Conservation (phyloP, 345 rosid genomes). For the Boechera divaricarpa region DNA sequence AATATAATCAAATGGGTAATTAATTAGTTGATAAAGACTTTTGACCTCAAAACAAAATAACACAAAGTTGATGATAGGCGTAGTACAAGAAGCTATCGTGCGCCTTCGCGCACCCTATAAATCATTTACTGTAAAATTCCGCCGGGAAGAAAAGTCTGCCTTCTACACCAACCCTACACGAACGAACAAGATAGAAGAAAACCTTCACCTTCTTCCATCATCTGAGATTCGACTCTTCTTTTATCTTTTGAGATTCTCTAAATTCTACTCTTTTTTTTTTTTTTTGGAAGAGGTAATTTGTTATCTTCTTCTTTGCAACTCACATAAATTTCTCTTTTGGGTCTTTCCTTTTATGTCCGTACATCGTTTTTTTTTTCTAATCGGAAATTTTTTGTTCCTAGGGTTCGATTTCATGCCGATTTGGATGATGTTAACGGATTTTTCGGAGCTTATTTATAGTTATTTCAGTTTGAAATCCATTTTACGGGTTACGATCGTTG, state of each 20-base stretch:
- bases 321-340: background rate
- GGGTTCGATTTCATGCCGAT: constrained; percentile 15
- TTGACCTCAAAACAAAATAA: constrained; percentile 17
- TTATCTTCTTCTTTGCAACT: constrained; percentile 17
- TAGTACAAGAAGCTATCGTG: constrained; percentile 37
- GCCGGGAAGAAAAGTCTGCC: constrained; percentile 50
- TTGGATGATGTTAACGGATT: background rate
- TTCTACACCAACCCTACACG: constrained; percentile 38
- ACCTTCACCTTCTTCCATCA: constrained; percentile 2
- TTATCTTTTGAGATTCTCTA: background rate
- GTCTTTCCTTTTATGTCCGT: constrained; percentile 22
- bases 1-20: constrained; percentile 15
- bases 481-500: constrained; percentile 40
- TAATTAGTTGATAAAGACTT: constrained; percentile 17
- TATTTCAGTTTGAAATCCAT: constrained; percentile 21
- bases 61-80: background rate
- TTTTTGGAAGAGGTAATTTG: constrained; percentile 15
- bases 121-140: constrained; percentile 40
- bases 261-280: background rate
- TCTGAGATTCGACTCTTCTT: constrained; percentile 9
- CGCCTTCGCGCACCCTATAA: constrained; percentile 32
- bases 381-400: background rate
- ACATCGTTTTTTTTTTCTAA: background rate
- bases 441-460: constrained; percentile 6
- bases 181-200: constrained; percentile 7